Evolutionary conservation across 768 basidiomycete genomes (phyloP), one percentile per base, ranked within the genome.

Genomic region (Boletus vinaceobasis): DNA sequence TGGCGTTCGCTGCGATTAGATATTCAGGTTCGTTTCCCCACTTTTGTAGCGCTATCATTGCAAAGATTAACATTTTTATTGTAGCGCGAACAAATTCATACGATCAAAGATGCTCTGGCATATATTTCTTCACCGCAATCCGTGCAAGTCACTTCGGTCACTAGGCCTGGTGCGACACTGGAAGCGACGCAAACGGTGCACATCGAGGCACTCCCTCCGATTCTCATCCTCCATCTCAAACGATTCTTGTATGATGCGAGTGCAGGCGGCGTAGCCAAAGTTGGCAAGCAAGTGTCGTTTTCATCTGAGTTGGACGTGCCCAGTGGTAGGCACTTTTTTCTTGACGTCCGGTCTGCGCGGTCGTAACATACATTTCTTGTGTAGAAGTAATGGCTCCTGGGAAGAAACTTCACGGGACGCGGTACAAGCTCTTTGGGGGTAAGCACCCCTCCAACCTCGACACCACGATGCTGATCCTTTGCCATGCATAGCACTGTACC

Each of bases 1-100:
- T 98, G 94, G 86, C 82, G 93, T 56, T 86, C 89, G 7, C 70
- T 99, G 17, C 79, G 90, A 56, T 75, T 99, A 7, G 95, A 98
- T 68, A 96, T 98, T 37, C 88, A 93, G 77, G 90, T 88, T 44
- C 40, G 67, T 40, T 56, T 43, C 15, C 13, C 4, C 31, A 19
- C 27, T 19, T 21, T 27, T 2, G 38, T n/a, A 15, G 8, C 7
- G 11, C 10, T 19, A 14, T n/a, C 33, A 3, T 40, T 5, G 23
- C 37, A 43, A 21, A 23, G 13, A n/a, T 26, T 40, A 2, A 27
- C 17, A 5, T 29, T 13, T 9, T 5, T 31, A 11, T 35, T 11
- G 23, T 69, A 93, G 85, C 84, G 82, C 11, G 86, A 90, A 7
- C 76, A 83, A 53, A 84, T 97, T 8, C 75, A 80, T 58, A 86